These are phyloP conservation scores for Camellia japonica DNA, from an alignment of 148 eudicot species.

Conservation along the genomic window DNA sequence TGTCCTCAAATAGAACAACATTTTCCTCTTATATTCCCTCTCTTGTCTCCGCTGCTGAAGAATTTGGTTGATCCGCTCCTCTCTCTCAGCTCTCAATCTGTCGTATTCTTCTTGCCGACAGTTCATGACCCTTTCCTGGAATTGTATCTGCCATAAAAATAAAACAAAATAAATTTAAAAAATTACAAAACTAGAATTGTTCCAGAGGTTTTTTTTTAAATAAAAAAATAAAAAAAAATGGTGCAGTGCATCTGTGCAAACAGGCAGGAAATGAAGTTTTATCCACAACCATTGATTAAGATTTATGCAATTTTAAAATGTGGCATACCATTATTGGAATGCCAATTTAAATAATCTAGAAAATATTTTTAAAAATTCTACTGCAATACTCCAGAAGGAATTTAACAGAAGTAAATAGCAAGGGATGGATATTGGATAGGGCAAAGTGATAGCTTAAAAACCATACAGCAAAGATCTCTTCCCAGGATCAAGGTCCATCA, in stretches of 20 bases:
- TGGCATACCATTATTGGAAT: neutral
- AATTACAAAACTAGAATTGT: neutral
- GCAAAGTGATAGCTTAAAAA: too few species aligned
- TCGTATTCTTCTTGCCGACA: conserved; percentile 57
- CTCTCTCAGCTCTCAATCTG: conserved; percentile 61
- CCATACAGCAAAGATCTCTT: too few species aligned
- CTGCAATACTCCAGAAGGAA: neutral
- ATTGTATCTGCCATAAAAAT: conserved; percentile 38
- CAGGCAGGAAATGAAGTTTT: neutral
- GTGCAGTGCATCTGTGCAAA: neutral
- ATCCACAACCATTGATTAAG: neutral
- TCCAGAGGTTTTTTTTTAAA: neutral
- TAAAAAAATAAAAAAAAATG: neutral
- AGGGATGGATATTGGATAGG: too few species aligned
- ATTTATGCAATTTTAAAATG: neutral
- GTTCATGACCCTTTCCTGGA: conserved; percentile 49
- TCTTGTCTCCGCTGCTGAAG: conserved; percentile 57
- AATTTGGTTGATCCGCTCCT: conserved; percentile 44
- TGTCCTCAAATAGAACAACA: conserved; percentile 54
- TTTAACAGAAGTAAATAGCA: too few species aligned
- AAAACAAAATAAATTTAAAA: neutral
- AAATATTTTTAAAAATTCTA: neutral
- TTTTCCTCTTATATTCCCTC: conserved; percentile 62
- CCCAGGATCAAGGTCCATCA: too few species aligned
- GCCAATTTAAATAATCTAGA: neutral